These are phyloP conservation scores for Salicornia ramosissima DNA, from an alignment of 148 eudicot species.

Conservation along the genomic window DNA sequence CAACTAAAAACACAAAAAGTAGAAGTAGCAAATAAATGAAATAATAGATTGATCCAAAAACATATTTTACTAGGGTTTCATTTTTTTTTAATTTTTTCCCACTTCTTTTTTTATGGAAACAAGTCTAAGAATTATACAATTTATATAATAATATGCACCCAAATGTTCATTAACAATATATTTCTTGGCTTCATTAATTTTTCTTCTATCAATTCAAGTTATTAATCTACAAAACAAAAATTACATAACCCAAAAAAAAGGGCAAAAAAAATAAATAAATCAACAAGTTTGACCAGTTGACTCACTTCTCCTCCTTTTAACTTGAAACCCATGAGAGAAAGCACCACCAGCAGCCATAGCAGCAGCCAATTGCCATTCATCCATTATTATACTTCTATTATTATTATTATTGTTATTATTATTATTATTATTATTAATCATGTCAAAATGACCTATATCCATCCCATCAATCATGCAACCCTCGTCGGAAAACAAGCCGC, in stretches of 20 bases:
- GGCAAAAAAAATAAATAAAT: background rate
- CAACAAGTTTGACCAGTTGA: conserved; percentile 43
- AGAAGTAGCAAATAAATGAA: too few species aligned
- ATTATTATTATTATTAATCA: conserved; percentile 7
- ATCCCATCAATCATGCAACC: conserved; percentile 35
- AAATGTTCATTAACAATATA: conserved; percentile 11
- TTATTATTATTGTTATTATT: too few species aligned
- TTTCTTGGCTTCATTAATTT: background rate
- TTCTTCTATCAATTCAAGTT: background rate
- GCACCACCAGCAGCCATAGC: conserved; percentile 32
- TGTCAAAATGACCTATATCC: conserved; percentile 31
- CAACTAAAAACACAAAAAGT: too few species aligned
- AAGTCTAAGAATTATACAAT: background rate
- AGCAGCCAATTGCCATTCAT: conserved; percentile 45
- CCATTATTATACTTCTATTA: conserved; percentile 27
- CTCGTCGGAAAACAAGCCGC: conserved; percentile 22
- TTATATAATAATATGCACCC: conserved; percentile 13
- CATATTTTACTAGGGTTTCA: too few species aligned
- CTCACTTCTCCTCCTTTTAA: conserved; percentile 48
- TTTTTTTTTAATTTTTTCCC: too few species aligned
- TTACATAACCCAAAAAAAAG: too few species aligned
- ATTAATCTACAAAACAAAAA: conserved; percentile 11
- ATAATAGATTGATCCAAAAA: background rate
- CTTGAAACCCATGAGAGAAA: conserved; percentile 41
- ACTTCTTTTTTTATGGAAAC: background rate